Base-by-base conservation (phyloP, 305 asterid species). In the Fraxinus platypoda region DNA sequence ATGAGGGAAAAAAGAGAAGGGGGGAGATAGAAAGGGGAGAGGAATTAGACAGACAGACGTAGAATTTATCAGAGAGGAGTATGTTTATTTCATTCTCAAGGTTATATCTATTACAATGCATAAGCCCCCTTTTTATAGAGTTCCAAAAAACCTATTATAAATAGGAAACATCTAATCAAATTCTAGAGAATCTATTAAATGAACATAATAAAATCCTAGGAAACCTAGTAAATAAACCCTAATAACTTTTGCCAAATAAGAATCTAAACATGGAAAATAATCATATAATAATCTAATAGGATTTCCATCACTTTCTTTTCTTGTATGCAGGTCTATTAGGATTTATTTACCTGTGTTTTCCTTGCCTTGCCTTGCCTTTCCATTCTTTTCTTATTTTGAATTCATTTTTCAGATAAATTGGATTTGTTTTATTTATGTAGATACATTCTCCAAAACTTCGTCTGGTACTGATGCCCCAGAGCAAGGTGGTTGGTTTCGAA, bases 401-500 rank as follows among this genome's bases (percentile, higher is more conserved):
- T 54, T 62, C 23, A 46, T 28, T 25, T 76, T 28, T 76, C n/a
- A 6, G 41, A 68, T 38, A 13, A 38, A 26, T 17, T 74, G 75
- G 38, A 66, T 62, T 73, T 78, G 46, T 33, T 82, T 72, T 85
- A 43, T 78, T 88, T 71, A 80, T 85, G 87, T 80, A 96, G 99
- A 96, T 89, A 87, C 98, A 74, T 96, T 96, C 91, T 82, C 97
- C 78, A 94, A 94, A 87, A 90, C 98, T 33, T 85, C 59, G 62
- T 87, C 94, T 64, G 94, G 98, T 84, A 82, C 97, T 78, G 97
- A 90, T 34, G 94, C 89, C 82, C 89, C 93, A 64, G 94, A 94
- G 84, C 97, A 91, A 86, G 78, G 91, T 76, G 98, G 98, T 84
- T 96, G 99, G 99, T 89, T 96, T 77, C 90, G 89, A 23, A 80